Evolutionary conservation across 768 basidiomycete species (phyloP).

Genomic region (Termitomyces sp.): DNA sequence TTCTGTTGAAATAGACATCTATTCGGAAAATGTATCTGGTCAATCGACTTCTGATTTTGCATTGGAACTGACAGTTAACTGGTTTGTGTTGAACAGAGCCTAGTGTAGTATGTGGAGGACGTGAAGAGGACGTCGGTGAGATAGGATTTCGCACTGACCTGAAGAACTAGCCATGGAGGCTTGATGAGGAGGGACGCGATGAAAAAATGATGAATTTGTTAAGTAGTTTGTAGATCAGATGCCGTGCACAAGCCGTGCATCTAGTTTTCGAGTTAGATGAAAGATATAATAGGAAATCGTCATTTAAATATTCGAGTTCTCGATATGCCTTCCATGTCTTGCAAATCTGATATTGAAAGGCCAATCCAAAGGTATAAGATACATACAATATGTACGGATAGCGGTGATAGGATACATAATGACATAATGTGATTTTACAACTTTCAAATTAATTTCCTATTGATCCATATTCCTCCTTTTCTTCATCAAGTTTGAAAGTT

Average conservation of each 20-base stretch:
- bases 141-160: slow-evolving; percentile 9
- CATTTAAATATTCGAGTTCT: background rate
- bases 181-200: background rate
- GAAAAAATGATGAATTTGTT: background rate
- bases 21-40: slow-evolving; percentile 18
- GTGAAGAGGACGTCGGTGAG: slow-evolving; percentile 12
- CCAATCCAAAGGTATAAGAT: background rate
- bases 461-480: background rate
- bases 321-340: background rate
- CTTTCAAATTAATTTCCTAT: background rate
- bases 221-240: background rate
- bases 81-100: slow-evolving; percentile 15
- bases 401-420: background rate
- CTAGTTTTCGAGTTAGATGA: background rate
- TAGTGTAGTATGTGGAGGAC: slow-evolving; percentile 6
- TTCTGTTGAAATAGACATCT: slow-evolving; percentile 92
- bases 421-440: slow-evolving; percentile 3
- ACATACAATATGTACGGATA: background rate
- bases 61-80: slow-evolving; percentile 25
- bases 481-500: slow-evolving; percentile 5
- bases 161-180: slow-evolving; percentile 10
- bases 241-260: background rate
- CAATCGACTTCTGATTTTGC: background rate
- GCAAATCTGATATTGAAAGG: background rate
- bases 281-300: background rate